A percentile compares a stretch with the other conserved stretches of the same genome.
Evolutionary conservation across 164 flowering plant genomes (phyloP).

Genomic region (Nymphaea thermarum): DNA sequence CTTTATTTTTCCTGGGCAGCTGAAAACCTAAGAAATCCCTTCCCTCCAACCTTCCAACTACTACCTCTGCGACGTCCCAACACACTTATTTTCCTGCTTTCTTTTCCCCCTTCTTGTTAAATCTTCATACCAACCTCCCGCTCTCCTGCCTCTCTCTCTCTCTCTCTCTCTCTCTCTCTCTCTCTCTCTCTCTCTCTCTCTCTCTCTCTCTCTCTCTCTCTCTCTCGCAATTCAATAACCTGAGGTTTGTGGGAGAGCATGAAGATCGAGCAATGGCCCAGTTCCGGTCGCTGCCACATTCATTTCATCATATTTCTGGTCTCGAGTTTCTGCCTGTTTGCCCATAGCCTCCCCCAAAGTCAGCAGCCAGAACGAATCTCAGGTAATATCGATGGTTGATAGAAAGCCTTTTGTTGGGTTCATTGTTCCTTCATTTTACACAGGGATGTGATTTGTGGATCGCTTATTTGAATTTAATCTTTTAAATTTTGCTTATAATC

Average conservation of each 20-base stretch:
- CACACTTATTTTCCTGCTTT: background rate
- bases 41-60: background rate
- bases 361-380: constrained; percentile 1
- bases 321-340: background rate
- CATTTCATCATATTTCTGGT: background rate
- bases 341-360: background rate
- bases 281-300: background rate
- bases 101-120: background rate
- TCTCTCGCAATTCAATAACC: background rate
- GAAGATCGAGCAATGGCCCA: background rate
- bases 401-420: background rate
- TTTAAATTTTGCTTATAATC: too few relatives aligned
- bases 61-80: background rate
- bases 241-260: background rate
- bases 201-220: too few relatives aligned
- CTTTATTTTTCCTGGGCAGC: background rate
- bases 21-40: background rate
- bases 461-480: too few relatives aligned
- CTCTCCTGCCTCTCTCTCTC: background rate
- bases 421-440: background rate
- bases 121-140: background rate
- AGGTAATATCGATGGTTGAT: too few relatives aligned
- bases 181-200: too few relatives aligned
- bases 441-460: background rate
- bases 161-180: background rate